Evolutionary conservation across 306 rosid species (phyloP).

Genomic region (Malus fusca): DNA sequence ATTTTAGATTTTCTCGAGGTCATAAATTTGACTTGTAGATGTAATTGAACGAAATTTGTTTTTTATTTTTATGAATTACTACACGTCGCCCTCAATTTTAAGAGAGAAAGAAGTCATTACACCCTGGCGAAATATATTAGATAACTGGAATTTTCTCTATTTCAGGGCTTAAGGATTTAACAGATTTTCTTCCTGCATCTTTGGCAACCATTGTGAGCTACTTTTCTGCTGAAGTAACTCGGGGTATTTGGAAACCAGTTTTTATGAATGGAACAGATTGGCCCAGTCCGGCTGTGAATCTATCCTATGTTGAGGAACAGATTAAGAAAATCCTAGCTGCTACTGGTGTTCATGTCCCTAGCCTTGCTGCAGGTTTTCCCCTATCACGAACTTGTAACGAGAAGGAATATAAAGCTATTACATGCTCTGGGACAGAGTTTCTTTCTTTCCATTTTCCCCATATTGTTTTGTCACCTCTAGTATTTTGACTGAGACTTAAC

Average conservation of each 20-base stretch:
- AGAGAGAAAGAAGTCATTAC: neutral
- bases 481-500: neutral
- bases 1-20: no score
- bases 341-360: conserved; percentile 90
- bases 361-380: conserved; percentile 77
- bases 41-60: neutral
- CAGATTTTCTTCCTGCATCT: conserved; percentile 95
- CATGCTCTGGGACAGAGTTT: neutral
- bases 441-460: neutral
- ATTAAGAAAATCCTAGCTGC: conserved; percentile 86
- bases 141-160: neutral
- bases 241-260: conserved; percentile 91
- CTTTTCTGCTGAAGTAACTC: conserved; percentile 93
- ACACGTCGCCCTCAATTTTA: neutral
- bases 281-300: conserved; percentile 97
- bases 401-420: neutral
- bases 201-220: conserved; percentile 93
- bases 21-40: neutral
- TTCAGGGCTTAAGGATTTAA: conserved; percentile 95
- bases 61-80: neutral
- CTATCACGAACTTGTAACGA: neutral
- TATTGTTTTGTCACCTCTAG: neutral
- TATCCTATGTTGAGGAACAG: conserved; percentile 81
- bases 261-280: conserved; percentile 98
- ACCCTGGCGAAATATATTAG: neutral